Evolutionary conservation across 805 yeast species (phyloP), one percentile per base, ranked within the genome.

Genomic region (Starmerella stigmatis): DNA sequence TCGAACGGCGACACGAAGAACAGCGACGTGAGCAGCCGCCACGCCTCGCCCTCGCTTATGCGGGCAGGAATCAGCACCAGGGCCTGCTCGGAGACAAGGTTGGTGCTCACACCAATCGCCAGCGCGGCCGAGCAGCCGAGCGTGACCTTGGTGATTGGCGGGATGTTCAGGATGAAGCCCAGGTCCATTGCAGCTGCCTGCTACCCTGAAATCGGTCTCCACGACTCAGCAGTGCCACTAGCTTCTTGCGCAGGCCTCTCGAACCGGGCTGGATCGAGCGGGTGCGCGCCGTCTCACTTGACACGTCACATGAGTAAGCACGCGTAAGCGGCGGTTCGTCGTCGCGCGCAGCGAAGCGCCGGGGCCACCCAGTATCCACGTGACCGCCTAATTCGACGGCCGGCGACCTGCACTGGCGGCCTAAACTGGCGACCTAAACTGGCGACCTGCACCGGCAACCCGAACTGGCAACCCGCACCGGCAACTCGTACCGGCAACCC

Each of bases 111-210:
- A 13, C 26, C 45, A 3, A 39, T 23, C 8, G 58, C 55, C 32
- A 65, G 52, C 3, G 57, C 58, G 2, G 63, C 54, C 3, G 69
- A 56, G 3, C 64, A 63, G 1, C 60, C 32, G 2, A 65, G 47
- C 60, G 68, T 65, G 6, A 55, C 45, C 39, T 73, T 54, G 4
- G 77, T 73, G 17, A 72, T 71, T 2, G 72, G 69, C 3, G 76
- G 76, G 2, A 69, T 59, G 32, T 66, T 71, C 57, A 26, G 28
- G n/a, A 48, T 12, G 21, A 38, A 12, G 19, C 28, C 40, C 20
- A 48, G 19, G 59, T 46, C 52, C 52, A 48, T 46, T 13, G 13
- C 8, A n/a, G 17, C 4, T n/a, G 28, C 38, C 23, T n/a, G 6
- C 13, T 17, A 29, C 9, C n/a, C n/a, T n/a, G n/a, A n/a, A n/a